Conservation (phyloP, 495 filamentous ascomycete species). For the Talaromyces stipitatus region DNA sequence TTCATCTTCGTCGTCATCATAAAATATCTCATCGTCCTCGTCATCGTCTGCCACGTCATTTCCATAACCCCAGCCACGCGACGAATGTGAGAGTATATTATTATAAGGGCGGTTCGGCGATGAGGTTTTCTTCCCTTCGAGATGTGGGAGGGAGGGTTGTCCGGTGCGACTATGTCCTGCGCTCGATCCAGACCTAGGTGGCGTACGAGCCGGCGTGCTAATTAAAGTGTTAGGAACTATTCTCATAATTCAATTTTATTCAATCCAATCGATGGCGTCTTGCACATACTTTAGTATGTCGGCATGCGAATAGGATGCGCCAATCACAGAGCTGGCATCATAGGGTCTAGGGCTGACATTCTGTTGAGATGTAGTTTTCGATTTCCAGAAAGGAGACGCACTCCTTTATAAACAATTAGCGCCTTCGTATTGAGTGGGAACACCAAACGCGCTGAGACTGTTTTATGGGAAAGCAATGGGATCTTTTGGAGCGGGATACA, state of each 20-base stretch:
- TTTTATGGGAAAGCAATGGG: background rate
- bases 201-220: slow-evolving; percentile 54
- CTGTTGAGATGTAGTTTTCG: slow-evolving; percentile 36
- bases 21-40: slow-evolving; percentile 60
- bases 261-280: background rate
- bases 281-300: slow-evolving; percentile 82
- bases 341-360: slow-evolving; percentile 40
- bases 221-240: slow-evolving; percentile 27
- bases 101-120: slow-evolving; percentile 67
- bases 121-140: slow-evolving; percentile 43
- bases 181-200: slow-evolving; percentile 40
- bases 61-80: slow-evolving; percentile 67
- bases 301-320: slow-evolving; percentile 92
- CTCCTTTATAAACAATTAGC: slow-evolving; percentile 45
- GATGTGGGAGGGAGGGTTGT: slow-evolving; percentile 48
- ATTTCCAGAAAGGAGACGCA: slow-evolving; percentile 86
- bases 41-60: slow-evolving; percentile 41
- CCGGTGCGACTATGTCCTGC: slow-evolving; percentile 23
- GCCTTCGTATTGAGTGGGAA: background rate
- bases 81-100: slow-evolving; percentile 64
- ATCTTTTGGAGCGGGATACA: slow-evolving; percentile 9
- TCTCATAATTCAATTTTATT: background rate
- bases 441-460: background rate
- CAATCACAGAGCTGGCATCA: slow-evolving; percentile 75
- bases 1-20: slow-evolving; percentile 86